Base-by-base conservation (phyloP, 2,329 filamentous ascomycete species). In the Aspergillus uvarum region DNA sequence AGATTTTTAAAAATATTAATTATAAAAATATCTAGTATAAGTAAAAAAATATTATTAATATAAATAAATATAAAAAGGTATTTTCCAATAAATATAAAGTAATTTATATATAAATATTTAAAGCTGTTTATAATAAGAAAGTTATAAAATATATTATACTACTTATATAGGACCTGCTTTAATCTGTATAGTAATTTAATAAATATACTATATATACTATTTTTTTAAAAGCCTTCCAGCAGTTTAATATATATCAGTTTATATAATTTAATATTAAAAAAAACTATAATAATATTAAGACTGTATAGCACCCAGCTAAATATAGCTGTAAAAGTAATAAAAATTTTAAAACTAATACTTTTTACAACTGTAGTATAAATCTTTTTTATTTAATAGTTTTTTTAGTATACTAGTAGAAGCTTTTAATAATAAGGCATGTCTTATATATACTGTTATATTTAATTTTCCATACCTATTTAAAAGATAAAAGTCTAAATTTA, bases 71-170 rank as follows among this genome's bases (percentile, higher is more conserved):
- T 4, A 14, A 12, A 0, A 7, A 21, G 22, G 21, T 51, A 21
- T 22, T 50, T 31, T 50, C 8, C 8, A 5, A 26, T 51, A 29
- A 51, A 29, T 51, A 32, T 51, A 51, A 11, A 51, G 1, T 51
- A 51, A 32, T 31, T 14, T 51, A 32, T 51, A 51, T 51, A 51
- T 5, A 51, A 51, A 29, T 51, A 51, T n/a, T 51, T 31, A 31
- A 51, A 51, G 3, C 5, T 29, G 10, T 26, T 16, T 24, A n/a
- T 47, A 44, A 32, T 29, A 29, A 51, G 10, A n/a, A 32, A 31
- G 11, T 29, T 54, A 26, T 54, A 47, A 54, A 44, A 47, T 31
- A 47, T 44, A 50, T 50, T 56, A 56, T 16, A 49, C 10, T 38
- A 53, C 4, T 35, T 24, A 53, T 24, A 31, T 51, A 31, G 1